Evolutionary conservation across 116 monocot genomes (phyloP).

Genomic region (Trichopus zeylanicus): DNA sequence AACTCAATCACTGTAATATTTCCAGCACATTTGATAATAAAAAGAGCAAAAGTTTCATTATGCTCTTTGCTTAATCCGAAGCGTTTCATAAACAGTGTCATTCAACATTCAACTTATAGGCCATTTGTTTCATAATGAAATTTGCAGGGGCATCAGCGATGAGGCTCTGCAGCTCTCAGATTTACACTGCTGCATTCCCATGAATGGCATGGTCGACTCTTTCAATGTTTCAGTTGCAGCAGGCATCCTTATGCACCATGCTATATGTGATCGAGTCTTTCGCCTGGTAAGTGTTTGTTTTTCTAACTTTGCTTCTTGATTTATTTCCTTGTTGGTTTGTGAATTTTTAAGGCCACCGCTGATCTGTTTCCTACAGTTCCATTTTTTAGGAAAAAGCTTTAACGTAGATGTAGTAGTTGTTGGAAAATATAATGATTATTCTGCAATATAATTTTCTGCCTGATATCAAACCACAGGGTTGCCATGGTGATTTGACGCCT

Average conservation of each 20-base stretch:
- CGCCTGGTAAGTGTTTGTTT: conserved; percentile 64
- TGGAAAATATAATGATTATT: no score
- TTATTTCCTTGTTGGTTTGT: no score
- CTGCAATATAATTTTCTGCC: no score
- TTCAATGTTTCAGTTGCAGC: conserved; percentile 99
- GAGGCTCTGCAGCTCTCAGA: conserved; percentile 68
- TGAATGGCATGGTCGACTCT: conserved; percentile 99
- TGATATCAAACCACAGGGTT: conserved; percentile 35
- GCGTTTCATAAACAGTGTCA: no score
- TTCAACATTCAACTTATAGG: no score
- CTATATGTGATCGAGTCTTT: conserved; percentile 72
- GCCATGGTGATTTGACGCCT: conserved; percentile 57
- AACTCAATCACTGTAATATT: no score
- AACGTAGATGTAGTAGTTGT: no score
- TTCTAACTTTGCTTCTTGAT: no score
- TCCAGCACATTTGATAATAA: no score
- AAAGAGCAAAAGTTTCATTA: no score
- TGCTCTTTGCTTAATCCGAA: no score
- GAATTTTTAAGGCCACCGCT: not conserved
- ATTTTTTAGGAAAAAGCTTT: no score
- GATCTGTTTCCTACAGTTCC: not conserved
- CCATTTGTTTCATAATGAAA: not conserved
- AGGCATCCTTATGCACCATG: conserved; percentile 98
- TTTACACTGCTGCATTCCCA: conserved; percentile 83
- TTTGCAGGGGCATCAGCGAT: conserved; percentile 81